Base-by-base conservation (phyloP, 1,284 basidiomycete species). In the Leccinum griseonigrum region DNA sequence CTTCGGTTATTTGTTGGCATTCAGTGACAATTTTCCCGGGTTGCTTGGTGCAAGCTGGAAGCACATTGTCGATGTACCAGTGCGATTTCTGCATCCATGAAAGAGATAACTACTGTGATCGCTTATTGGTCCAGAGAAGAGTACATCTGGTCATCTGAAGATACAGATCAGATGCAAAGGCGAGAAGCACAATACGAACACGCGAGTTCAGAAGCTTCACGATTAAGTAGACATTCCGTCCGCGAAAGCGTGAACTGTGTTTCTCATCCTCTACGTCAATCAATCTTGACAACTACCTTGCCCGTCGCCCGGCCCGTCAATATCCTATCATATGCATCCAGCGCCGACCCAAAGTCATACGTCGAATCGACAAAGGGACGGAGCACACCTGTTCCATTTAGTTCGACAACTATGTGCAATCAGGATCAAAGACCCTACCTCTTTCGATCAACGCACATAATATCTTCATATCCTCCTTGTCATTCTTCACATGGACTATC, bases 301-400 rank as follows among this genome's bases (percentile, higher is more conserved):
- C 90, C 90, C 14, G 76, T 82, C 2, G 86, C 85, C 52, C 82
- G 78, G 4, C 76, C 73, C 3, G 79, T 80, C 76, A 84, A 77
- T n/a, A 89, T 68, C 54, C 79, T 78, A 36, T 85, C 83, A 64
- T 87, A 92, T 3, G 87, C 90, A 63, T 83, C 76, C 48, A 81
- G 67, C 0, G 75, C 82, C 29, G 89, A 84, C 16, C 83, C 80
- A 58, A 90, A 89, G 3, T 70, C 69, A 63, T 77, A 83, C 2
- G 85, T 81, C 0, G 84, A 86, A 71, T 92, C 89, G 7, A 92
- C 81, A 0, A 81, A 67, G 0, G 87, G 79, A 64, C 82, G 83
- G 3, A 90, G 68, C 60, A 78, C 77, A 38, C 85, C 87, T 82
- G 60, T 43, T 18, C n/a, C 40, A 43, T 18, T 43, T 10, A 43